A percentile compares a stretch with the other conserved stretches of the same genome.
Evolutionary conservation across 257 asterid genomes (phyloP).

Genomic region (Gentiana dahurica): DNA sequence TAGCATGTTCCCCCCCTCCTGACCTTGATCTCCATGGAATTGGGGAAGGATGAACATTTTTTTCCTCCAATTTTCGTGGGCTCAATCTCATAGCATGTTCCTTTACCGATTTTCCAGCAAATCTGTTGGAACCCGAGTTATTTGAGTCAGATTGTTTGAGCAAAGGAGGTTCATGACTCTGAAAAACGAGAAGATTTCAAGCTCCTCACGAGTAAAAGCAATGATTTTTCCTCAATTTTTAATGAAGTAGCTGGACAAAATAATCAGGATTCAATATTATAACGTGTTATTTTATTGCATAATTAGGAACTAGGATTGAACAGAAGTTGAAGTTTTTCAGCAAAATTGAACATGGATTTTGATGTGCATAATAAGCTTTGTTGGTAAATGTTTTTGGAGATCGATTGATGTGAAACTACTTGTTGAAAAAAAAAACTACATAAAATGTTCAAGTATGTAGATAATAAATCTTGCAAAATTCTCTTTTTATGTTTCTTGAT

Average conservation of each 20-base stretch:
- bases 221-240: constrained; percentile 49
- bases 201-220: constrained; percentile 81
- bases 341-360: too few relatives aligned
- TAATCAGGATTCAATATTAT: too few relatives aligned
- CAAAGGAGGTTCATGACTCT: constrained; percentile 11
- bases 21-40: constrained; percentile 92
- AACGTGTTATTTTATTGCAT: too few relatives aligned
- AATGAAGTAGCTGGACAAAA: constrained; percentile 1
- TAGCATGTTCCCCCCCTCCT: constrained; percentile 41
- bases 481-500: too few relatives aligned
- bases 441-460: too few relatives aligned
- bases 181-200: constrained; percentile 48
- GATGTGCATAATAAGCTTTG: too few relatives aligned
- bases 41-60: constrained; percentile 59
- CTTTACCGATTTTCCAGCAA: constrained; percentile 10
- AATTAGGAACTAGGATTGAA: too few relatives aligned
- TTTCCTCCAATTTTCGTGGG: constrained; percentile 24
- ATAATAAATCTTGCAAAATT: too few relatives aligned
- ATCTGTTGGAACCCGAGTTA: constrained; percentile 21
- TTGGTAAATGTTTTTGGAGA: too few relatives aligned
- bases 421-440: too few relatives aligned
- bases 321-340: too few relatives aligned
- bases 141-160: constrained; percentile 9
- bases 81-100: constrained; percentile 9
- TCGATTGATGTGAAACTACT: too few relatives aligned